These are phyloP conservation scores for Marvania coccoides DNA, from an alignment of 139 green algal species.

Conservation along the genomic window DNA sequence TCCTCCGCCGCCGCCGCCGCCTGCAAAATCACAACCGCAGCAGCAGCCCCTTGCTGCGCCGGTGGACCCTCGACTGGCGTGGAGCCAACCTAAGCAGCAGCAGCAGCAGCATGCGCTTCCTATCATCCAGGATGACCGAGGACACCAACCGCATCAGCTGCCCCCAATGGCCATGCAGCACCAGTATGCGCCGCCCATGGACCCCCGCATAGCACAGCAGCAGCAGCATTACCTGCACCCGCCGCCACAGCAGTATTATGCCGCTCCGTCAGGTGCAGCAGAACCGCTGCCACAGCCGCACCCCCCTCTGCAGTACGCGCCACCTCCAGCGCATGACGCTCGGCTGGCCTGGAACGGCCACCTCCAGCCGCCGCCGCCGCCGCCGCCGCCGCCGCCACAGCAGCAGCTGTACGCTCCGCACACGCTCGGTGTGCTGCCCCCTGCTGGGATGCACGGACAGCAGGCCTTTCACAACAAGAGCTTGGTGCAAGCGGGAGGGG, in stretches of 20 bases:
- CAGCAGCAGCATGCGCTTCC: not conserved
- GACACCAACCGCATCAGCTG: not conserved
- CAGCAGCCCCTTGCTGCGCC: not conserved
- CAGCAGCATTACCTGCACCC: not conserved
- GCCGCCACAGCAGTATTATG: not conserved
- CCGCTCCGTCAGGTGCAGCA: not conserved
- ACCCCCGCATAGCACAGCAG: too few species aligned
- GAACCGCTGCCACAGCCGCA: too few species aligned
- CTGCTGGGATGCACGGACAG: not conserved
- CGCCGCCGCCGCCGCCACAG: not conserved
- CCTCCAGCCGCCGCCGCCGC: not conserved
- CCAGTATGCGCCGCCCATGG: not conserved
- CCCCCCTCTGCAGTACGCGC: not conserved
- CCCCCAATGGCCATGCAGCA: not conserved
- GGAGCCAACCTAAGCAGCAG: slow-evolving; percentile 2
- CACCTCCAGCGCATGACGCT: too few species aligned
- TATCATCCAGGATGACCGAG: not conserved
- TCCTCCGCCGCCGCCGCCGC: slow-evolving; percentile 5
- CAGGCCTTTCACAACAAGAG: not conserved
- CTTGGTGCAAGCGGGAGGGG: not conserved
- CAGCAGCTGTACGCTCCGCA: not conserved
- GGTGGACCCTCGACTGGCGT: not conserved
- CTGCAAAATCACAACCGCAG: slow-evolving; percentile 18
- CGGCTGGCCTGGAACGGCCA: not conserved
- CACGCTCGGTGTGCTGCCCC: too few species aligned